These are phyloP conservation scores for Xylariaceae sp. DNA, from an alignment of 2,329 filamentous ascomycete species.

Conservation along the genomic window DNA sequence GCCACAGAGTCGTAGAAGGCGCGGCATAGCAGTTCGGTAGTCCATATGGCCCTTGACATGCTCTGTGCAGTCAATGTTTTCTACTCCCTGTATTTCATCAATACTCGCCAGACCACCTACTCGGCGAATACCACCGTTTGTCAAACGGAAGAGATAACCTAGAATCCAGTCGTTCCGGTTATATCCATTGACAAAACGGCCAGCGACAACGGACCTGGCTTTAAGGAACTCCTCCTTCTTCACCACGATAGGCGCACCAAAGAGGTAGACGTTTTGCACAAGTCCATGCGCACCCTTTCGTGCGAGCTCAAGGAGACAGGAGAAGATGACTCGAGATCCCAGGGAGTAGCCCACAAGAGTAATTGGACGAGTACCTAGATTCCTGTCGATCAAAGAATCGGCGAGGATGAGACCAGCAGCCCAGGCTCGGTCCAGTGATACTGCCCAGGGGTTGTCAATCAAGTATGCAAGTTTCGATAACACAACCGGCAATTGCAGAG, in stretches of 20 bases:
- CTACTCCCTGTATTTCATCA: conserved; percentile 69
- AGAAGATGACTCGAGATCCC: conserved; percentile 86
- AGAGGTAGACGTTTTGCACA: conserved; percentile 91
- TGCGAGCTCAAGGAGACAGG: conserved; percentile 80
- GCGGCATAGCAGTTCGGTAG: conserved; percentile 88
- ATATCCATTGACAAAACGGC: conserved; percentile 93
- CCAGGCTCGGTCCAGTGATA: conserved; percentile 88
- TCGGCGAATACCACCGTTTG: conserved; percentile 82
- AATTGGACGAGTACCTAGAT: conserved; percentile 82
- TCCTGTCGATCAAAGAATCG: conserved; percentile 87
- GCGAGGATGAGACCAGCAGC: conserved; percentile 86
- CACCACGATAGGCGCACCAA: conserved; percentile 85
- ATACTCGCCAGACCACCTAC: conserved; percentile 79
- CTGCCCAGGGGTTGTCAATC: conserved; percentile 97
- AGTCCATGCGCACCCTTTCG: conserved; percentile 78
- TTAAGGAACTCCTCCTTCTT: conserved; percentile 85
- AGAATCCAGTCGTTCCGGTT: conserved; percentile 96
- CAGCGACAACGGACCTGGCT: conserved; percentile 76
- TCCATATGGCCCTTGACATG: conserved; percentile 92
- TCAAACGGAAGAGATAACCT: conserved; percentile 91
- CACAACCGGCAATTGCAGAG: conserved; percentile 84
- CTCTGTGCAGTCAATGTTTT: conserved; percentile 85
- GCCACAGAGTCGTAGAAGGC: conserved; percentile 76
- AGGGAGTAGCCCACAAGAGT: conserved; percentile 94
- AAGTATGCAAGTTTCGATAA: conserved; percentile 91